phyloP scores from a whole-genome alignment of 2,329 filamentous ascomycete genomes.

The Plectosphaerella plurivora region DNA sequence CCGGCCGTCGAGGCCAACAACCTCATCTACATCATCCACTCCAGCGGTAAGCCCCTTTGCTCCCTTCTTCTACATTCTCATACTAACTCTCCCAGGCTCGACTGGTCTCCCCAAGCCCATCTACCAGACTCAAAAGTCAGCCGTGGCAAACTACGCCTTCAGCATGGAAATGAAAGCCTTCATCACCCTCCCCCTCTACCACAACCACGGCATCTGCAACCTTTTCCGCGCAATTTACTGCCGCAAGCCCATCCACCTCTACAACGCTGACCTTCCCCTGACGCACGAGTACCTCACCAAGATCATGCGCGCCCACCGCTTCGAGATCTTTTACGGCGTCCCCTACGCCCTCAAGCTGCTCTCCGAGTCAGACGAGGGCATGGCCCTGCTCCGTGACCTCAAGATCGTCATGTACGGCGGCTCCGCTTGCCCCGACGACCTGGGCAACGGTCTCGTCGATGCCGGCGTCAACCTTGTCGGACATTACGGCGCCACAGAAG shows the following conservation, averaged over 20 bases:
- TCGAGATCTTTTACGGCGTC: constrained; percentile 56
- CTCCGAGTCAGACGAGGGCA: constrained; percentile 51
- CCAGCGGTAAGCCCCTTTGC: constrained; percentile 19
- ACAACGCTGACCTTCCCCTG: constrained; percentile 50
- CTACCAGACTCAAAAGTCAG: constrained; percentile 48
- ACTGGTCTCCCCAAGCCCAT: constrained; percentile 62
- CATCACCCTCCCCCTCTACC: constrained; percentile 53
- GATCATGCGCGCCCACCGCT: constrained; percentile 34
- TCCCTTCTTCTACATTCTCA: constrained; percentile 1
- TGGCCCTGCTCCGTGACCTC: constrained; percentile 37
- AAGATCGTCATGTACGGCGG: constrained; percentile 55
- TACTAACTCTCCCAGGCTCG: constrained; percentile 38
- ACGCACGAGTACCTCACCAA: constrained; percentile 42
- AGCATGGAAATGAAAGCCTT: constrained; percentile 40
- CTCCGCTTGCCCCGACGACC: constrained; percentile 52
- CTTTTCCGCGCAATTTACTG: constrained; percentile 48
- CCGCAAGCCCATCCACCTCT: constrained; percentile 45
- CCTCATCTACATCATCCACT: constrained; percentile 27
- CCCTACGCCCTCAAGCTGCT: constrained; percentile 62
- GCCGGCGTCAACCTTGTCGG: constrained; percentile 50
- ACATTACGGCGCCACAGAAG: constrained; percentile 59
- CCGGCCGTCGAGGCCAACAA: constrained; percentile 16
- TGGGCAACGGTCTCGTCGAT: constrained; percentile 48
- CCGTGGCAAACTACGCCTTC: constrained; percentile 40
- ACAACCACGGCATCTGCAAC: constrained; percentile 54